Evolutionary conservation across 768 basidiomycete genomes (phyloP).

Genomic region (Tricholoma bakamatsutake): DNA sequence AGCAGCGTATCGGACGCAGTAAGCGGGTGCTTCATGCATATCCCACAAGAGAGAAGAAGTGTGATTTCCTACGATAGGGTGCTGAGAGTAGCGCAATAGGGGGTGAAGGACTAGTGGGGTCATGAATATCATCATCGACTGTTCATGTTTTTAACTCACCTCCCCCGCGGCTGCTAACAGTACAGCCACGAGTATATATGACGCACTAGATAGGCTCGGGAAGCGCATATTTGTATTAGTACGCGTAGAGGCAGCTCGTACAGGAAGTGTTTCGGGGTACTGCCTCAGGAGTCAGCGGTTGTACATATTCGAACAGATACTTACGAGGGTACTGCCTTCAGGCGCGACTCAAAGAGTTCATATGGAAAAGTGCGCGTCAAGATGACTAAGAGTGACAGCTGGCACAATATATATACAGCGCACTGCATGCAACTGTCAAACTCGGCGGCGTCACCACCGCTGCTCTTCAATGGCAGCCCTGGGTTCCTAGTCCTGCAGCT

Average conservation of each 20-base stretch:
- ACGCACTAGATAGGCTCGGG: background rate
- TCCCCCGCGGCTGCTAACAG: background rate
- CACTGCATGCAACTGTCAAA: too few relatives aligned
- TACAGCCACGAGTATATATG: slow-evolving; percentile 4
- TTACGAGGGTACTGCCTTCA: background rate
- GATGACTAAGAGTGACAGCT: background rate
- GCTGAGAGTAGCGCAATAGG: slow-evolving; percentile 34
- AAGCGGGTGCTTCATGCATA: slow-evolving; percentile 34
- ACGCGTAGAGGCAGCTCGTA: background rate
- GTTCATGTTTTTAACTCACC: slow-evolving; percentile 34
- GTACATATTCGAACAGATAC: too few relatives aligned
- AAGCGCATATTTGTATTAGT: background rate
- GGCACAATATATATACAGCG: background rate
- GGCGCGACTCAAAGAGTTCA: background rate
- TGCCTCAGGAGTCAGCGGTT: background rate
- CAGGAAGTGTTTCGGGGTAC: background rate
- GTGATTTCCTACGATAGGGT: slow-evolving; percentile 19
- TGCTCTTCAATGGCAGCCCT: too few relatives aligned
- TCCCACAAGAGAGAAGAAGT: slow-evolving; percentile 42
- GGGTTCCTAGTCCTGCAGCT: too few relatives aligned
- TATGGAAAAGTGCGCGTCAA: background rate
- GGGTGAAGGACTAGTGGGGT: slow-evolving; percentile 25
- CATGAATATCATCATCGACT: slow-evolving; percentile 10
- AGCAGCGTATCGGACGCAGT: slow-evolving; percentile 20
- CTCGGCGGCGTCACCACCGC: too few relatives aligned